Base-by-base conservation (phyloP, 1,284 basidiomycete genomes). In the Trametes versicolor region DNA sequence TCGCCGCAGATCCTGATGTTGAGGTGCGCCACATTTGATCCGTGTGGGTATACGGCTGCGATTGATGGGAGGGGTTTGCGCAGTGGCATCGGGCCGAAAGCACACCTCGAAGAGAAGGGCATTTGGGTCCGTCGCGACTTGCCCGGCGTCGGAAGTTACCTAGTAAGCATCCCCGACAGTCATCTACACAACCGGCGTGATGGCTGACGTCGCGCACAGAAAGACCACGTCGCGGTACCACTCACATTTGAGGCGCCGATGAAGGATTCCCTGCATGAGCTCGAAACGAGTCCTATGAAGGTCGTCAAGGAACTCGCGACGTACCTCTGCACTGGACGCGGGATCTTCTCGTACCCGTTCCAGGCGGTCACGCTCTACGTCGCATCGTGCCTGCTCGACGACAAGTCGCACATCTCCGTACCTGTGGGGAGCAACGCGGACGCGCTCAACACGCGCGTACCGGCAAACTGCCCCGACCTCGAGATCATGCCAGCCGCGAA, bases 1-100 rank as follows among this genome's bases (percentile, higher is more conserved):
- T 74, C 74, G 29, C 79, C 79, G 0, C 74, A 76, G 25, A 57
- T 80, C 7, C 62, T 80, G 19, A 72, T 77, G 72, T 58, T 79
- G n/a, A 81, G 79, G 77, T 75, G 37, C 54, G 56, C 7, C 27
- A 19, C 15, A 27, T 12, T 8, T n/a, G 29, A 9, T 8, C 8
- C 25, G 36, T n/a, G 17, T 10, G 23, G 25, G 23, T 3, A 1
- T 15, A 17, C 17, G 51, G 1, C 29, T 6, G 34, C 50, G 27
- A 50, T 39, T 51, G 17, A 34, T 12, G 21, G 1, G n/a, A n/a
- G n/a, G n/a, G n/a, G n/a, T n/a, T 19, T 43, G 41, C 19, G 19
- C 41, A 74, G 73, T 47, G 73, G 75, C 1, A 66, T 78, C 43
- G 78, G 77, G 23, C 73, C 76, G 1, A 59, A 61, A 23, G 66